A percentile compares a stretch with the other conserved stretches of the same genome.
phyloP scores from a whole-genome alignment of 2,329 filamentous ascomycete species.

The Xenoacremonium recifei region DNA sequence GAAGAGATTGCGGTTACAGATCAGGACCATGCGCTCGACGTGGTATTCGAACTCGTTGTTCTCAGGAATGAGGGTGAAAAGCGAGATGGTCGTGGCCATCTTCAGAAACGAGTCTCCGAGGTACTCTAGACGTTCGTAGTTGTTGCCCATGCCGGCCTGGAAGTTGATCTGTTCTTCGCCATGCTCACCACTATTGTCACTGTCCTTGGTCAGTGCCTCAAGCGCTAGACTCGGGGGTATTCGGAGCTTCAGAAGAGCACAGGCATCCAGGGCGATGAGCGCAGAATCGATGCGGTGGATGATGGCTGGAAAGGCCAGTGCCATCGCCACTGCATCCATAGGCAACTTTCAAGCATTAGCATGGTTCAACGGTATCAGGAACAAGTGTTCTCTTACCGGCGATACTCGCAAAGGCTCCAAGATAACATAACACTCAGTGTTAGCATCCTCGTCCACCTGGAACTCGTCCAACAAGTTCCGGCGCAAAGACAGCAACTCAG shows the following conservation, averaged over 20 bases:
- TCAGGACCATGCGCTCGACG: constrained; percentile 82
- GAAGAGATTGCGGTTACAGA: constrained; percentile 90
- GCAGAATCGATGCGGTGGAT: constrained; percentile 81
- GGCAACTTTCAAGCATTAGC: too few relatives aligned
- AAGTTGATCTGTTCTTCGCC: constrained; percentile 67
- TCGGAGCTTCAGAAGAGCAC: constrained; percentile 59
- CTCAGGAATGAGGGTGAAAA: constrained; percentile 74
- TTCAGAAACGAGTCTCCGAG: constrained; percentile 93
- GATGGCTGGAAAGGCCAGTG: constrained; percentile 76
- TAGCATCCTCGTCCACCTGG: constrained; percentile 47
- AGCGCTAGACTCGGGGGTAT: constrained; percentile 71
- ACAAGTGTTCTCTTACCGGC: constrained; percentile 66
- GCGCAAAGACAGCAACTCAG: constrained; percentile 71
- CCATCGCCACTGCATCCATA: constrained; percentile 66
- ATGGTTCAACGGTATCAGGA: too few relatives aligned
- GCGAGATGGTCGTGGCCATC: constrained; percentile 87
- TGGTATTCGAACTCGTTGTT: constrained; percentile 86
- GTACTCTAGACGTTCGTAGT: constrained; percentile 94
- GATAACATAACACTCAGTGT: constrained; percentile 63
- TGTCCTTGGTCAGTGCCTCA: constrained; percentile 91
- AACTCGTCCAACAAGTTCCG: constrained; percentile 78
- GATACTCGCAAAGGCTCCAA: constrained; percentile 77
- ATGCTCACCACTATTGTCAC: constrained; percentile 77
- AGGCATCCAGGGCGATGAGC: constrained; percentile 77
- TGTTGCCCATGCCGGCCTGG: constrained; percentile 83